Conservation (phyloP, 441 rosid genomes). For the Eutrema salsugineum region DNA sequence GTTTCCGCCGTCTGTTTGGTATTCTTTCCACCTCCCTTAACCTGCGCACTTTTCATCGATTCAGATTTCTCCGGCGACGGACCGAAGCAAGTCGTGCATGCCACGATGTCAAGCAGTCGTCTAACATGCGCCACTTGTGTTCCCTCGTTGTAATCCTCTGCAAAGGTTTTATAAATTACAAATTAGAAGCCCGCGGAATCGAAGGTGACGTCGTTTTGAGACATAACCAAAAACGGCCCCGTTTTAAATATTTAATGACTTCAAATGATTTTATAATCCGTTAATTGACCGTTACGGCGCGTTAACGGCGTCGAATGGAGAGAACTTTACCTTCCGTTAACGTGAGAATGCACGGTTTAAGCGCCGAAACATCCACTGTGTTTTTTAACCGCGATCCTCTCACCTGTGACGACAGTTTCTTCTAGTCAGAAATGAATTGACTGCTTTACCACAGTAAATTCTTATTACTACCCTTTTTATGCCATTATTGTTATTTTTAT, state of each 20-base stretch:
- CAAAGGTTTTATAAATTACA: neutral
- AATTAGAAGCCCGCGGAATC: neutral
- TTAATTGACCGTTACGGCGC: slow-evolving; percentile 3
- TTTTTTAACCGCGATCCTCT: slow-evolving; percentile 56
- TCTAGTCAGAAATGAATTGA: neutral
- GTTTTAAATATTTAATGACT: neutral
- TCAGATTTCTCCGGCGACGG: slow-evolving; percentile 53
- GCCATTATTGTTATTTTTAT: neutral
- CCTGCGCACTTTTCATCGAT: slow-evolving; percentile 31
- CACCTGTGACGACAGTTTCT: slow-evolving; percentile 27
- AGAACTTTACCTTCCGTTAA: slow-evolving; percentile 50
- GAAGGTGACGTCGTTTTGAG: neutral
- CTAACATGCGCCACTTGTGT: slow-evolving; percentile 62
- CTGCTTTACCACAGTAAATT: neutral
- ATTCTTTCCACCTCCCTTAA: slow-evolving; percentile 38
- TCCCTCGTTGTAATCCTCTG: slow-evolving; percentile 69
- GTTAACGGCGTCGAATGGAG: neutral
- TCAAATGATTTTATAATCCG: no score
- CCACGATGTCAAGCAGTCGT: slow-evolving; percentile 60
- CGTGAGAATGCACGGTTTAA: slow-evolving; percentile 56
- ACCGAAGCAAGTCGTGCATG: slow-evolving; percentile 66
- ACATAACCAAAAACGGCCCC: neutral
- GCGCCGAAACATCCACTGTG: slow-evolving; percentile 56
- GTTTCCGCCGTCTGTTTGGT: slow-evolving; percentile 33
- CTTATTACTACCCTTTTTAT: neutral